Percentiles rank a stretch among this genome's conserved stretches.
phyloP scores from a whole-genome alignment of 345 rosid genomes.

The Orychophragmus violaceus region DNA sequence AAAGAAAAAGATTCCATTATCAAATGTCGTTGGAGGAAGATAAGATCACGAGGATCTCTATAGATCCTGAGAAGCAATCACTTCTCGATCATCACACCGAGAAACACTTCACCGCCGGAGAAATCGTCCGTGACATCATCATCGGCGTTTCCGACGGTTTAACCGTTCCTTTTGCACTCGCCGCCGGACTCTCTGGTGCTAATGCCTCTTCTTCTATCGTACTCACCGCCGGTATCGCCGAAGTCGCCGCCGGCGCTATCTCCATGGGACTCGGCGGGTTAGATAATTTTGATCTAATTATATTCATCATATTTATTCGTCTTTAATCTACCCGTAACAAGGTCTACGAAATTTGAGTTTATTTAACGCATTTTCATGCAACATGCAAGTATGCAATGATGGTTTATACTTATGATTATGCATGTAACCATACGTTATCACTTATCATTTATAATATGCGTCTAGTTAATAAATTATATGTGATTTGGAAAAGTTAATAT shows the following conservation, averaged over 20 bases:
- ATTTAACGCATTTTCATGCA: neutral
- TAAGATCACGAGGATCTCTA: slow-evolving; percentile 3
- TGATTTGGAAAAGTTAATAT: neutral
- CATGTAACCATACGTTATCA: neutral
- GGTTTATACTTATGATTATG: neutral
- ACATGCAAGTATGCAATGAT: neutral
- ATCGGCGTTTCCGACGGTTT: slow-evolving; percentile 97
- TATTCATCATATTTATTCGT: neutral
- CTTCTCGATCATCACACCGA: slow-evolving; percentile 73
- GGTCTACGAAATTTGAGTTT: neutral
- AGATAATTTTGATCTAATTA: neutral
- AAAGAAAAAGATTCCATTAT: neutral
- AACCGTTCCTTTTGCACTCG: slow-evolving; percentile 98
- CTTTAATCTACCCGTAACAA: neutral
- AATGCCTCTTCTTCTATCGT: slow-evolving; percentile 79
- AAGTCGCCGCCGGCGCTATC: slow-evolving; percentile 93
- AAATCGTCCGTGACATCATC: slow-evolving; percentile 88
- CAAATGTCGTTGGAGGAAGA: slow-evolving; percentile 18
- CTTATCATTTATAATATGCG: neutral
- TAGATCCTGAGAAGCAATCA: slow-evolving; percentile 55
- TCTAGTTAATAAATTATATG: neutral
- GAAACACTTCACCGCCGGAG: slow-evolving; percentile 91
- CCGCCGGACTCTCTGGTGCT: slow-evolving; percentile 94
- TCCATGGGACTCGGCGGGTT: slow-evolving; percentile 99
- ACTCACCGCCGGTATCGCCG: slow-evolving; percentile 95